Evolutionary conservation across 805 yeast genomes (phyloP).

Genomic region (Suhomyces sp.): DNA sequence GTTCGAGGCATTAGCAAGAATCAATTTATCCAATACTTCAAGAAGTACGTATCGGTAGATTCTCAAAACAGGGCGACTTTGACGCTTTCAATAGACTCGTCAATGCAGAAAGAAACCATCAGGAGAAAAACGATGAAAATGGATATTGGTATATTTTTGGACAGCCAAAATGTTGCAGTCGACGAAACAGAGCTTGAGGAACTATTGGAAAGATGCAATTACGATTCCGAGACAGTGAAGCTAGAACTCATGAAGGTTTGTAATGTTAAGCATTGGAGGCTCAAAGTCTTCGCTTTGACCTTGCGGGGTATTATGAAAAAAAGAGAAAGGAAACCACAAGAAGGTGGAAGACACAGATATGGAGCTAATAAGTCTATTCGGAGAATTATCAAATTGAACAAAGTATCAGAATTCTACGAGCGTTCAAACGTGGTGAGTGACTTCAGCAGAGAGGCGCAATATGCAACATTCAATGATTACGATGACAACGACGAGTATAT

Average conservation of each 20-base stretch:
- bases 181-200: not conserved
- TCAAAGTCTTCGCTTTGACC: not conserved
- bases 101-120: constrained; percentile 5
- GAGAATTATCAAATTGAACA: too few relatives aligned
- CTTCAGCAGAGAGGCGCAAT: too few relatives aligned
- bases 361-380: too few relatives aligned
- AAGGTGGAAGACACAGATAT: too few relatives aligned
- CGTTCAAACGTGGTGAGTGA: too few relatives aligned
- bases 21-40: constrained; percentile 11
- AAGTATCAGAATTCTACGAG: too few relatives aligned
- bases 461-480: too few relatives aligned
- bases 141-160: not conserved
- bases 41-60: constrained; percentile 13
- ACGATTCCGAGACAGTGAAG: not conserved
- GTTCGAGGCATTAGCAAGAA: constrained; percentile 31
- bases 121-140: not conserved
- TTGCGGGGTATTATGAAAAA: not conserved
- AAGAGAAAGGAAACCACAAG: too few relatives aligned
- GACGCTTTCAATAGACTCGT: constrained; percentile 12
- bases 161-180: not conserved
- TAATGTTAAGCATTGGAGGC: not conserved
- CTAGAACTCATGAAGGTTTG: not conserved
- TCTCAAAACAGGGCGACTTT: constrained; percentile 14
- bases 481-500: too few relatives aligned
- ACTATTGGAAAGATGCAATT: not conserved